Base-by-base conservation (phyloP, 2,329 filamentous ascomycete species). In the Mariannaea sp. region DNA sequence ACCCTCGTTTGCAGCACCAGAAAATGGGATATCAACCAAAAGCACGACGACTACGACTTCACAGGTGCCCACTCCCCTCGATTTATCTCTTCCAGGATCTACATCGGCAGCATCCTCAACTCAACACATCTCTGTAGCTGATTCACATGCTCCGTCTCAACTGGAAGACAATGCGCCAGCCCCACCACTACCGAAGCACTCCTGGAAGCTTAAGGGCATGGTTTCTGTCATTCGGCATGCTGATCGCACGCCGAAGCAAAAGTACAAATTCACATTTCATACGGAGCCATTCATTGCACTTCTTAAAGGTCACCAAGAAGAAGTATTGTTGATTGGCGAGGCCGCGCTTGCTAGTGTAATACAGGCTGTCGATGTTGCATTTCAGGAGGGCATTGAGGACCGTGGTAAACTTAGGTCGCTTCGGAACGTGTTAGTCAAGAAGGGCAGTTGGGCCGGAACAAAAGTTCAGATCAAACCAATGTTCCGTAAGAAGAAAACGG, bases 401-500 rank as follows among this genome's bases (percentile, higher is more conserved):
- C 80, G 80, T 42, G 85, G 83, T 44, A 99, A 99, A 73, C 84
- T 99, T n/a, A 87, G 85, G 59, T 80, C 90, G 35, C 80, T 99
- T 43, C 87, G 89, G 53, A 93, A 93, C 58, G 93, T 95, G 5
- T 77, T 99, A 6, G 86, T 90, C 35, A 95, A 94, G 74, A 99
- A 99, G 72, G 92, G 92, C 2, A 86, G 86, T 16, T 97, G 93
- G 89, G 87, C 92, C 4, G 94, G 94, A 1, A 99, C 94, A 1
- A 99, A 99, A 71, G 92, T 99, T 2, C 94, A 99, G 73, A 97
- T 99, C 70, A 99, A 99, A 73, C 94, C 94, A 8, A 96, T 99
- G 92, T 99, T 99, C 73, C 86, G 92, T 45, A 96, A 93, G 75
- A 87, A 91, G 66, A 90, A 86, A 66, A 82, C 85, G 3, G 83